Base-by-base conservation (phyloP, 306 rosid species). In the Citrullus amarus region DNA sequence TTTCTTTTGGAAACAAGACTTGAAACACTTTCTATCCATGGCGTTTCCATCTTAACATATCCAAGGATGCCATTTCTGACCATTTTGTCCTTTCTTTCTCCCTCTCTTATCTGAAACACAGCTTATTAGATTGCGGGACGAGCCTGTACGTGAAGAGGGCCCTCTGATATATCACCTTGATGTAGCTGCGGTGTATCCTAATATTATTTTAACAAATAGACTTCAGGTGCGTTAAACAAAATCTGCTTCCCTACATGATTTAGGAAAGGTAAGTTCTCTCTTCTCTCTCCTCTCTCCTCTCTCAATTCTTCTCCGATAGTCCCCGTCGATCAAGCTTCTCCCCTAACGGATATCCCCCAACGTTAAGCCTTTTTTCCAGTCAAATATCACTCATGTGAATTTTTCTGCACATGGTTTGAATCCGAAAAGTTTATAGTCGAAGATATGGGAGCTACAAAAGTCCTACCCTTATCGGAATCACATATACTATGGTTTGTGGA, bases 171-270 rank as follows among this genome's bases (percentile, higher is more conserved):
- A 95, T 87, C 98, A 95, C 85, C 85, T 95, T 81, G 98, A 95
- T 84, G 98, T 95, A 62, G 98, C 98, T 80, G 98, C 98, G 67
- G 92, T 95, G 97, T 95, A 95, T 86, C 98, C 98, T 53, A 95
- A 95, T 85, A 95, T 95, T 79, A 95, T 95, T 79, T 85, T 95
- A 77, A 95, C 98, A 80, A 92, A 95, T 86, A 90, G 98, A 78
- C 98, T 95, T 87, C 98, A 95, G 98, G 98, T 95, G 85, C 54
- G 87, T 71, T 48, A 41, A 68, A 67, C 28, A 60, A 9, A 39
- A 10, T 32, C 22, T 9, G 25, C 6, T 68, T 41, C 16, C 32
- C 28, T 25, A 25, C 28, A 25, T 25, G 28, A 25, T 25, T 25
- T 25, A 25, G 28, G 28, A 25, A 25, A 25, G 28, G 28, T 25